Evolutionary conservation across 768 basidiomycete species (phyloP).

Genomic region (Collybia nuda): DNA sequence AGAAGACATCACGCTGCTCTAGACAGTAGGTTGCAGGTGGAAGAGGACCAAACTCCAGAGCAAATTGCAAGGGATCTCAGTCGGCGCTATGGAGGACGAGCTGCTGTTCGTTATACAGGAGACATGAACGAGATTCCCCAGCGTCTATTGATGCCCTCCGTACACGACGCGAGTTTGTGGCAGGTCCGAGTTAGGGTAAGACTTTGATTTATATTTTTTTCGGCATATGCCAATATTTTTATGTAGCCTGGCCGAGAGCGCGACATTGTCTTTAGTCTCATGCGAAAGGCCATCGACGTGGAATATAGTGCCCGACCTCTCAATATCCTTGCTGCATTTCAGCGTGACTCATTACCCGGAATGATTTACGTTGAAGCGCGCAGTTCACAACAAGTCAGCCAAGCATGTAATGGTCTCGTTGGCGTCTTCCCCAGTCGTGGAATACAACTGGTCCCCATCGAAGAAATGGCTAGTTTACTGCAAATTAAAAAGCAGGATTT

Average conservation of each 20-base stretch:
- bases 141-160: slow-evolving; percentile 91
- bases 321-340: slow-evolving; percentile 90
- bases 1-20: slow-evolving; percentile 67
- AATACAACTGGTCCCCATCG: slow-evolving; percentile 85
- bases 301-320: slow-evolving; percentile 79
- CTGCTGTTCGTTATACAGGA: slow-evolving; percentile 76
- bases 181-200: slow-evolving; percentile 89
- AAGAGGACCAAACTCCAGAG: slow-evolving; percentile 76
- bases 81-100: slow-evolving; percentile 67
- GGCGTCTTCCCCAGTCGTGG: slow-evolving; percentile 88
- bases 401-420: slow-evolving; percentile 87
- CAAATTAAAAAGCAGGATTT: slow-evolving; percentile 95
- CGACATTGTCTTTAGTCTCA: slow-evolving; percentile 90
- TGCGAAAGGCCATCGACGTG: slow-evolving; percentile 87
- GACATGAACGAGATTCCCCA: slow-evolving; percentile 95
- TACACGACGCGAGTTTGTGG: slow-evolving; percentile 95
- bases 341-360: slow-evolving; percentile 91
- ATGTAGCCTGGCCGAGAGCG: slow-evolving; percentile 85
- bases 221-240: neutral
- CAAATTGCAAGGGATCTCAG: slow-evolving; percentile 82
- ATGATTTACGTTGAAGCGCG: slow-evolving; percentile 97
- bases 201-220: slow-evolving; percentile 4
- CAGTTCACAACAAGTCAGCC: slow-evolving; percentile 79
- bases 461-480: slow-evolving; percentile 96
- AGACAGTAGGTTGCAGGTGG: slow-evolving; percentile 64